These are phyloP conservation scores for Chalaropsis thielavioides DNA, from an alignment of 2,329 filamentous ascomycete species.

Conservation along the genomic window DNA sequence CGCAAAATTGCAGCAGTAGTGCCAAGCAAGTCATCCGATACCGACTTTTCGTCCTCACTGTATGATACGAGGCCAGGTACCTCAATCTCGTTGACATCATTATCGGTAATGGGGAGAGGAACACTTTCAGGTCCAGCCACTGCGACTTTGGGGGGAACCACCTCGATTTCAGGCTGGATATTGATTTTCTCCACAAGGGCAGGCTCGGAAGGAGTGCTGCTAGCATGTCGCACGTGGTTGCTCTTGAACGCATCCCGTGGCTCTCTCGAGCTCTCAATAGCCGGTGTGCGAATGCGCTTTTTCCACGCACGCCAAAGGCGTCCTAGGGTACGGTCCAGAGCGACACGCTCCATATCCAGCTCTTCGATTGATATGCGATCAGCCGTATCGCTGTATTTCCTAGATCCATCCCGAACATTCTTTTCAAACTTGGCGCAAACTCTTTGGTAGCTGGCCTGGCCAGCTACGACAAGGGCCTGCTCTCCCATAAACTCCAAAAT, in stretches of 20 bases:
- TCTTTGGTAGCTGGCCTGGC: slow-evolving; percentile 65
- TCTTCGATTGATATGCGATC: slow-evolving; percentile 75
- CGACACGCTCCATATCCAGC: slow-evolving; percentile 81
- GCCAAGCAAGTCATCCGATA: slow-evolving; percentile 26
- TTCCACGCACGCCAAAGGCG: slow-evolving; percentile 92
- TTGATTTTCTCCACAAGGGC: slow-evolving; percentile 19
- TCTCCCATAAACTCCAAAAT: slow-evolving; percentile 91
- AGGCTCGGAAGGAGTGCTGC: neutral
- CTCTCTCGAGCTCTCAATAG: slow-evolving; percentile 32
- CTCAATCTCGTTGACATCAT: slow-evolving; percentile 69
- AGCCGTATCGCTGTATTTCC: slow-evolving; percentile 34
- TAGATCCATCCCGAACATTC: slow-evolving; percentile 38
- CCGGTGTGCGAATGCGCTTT: slow-evolving; percentile 56
- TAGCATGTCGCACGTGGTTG: neutral
- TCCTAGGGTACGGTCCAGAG: slow-evolving; percentile 75
- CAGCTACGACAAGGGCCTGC: slow-evolving; percentile 73
- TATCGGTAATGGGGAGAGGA: slow-evolving; percentile 51
- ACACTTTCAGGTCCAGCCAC: slow-evolving; percentile 30
- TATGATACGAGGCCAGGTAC: slow-evolving; percentile 52
- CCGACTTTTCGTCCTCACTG: slow-evolving; percentile 46
- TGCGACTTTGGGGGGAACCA: slow-evolving; percentile 28
- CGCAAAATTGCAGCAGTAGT: slow-evolving; percentile 22
- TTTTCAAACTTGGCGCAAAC: slow-evolving; percentile 45
- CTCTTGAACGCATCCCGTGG: slow-evolving; percentile 31
- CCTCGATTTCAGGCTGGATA: slow-evolving; percentile 22